phyloP scores from a whole-genome alignment of 1,139 yeast species.

The Kodamaea sp. region DNA sequence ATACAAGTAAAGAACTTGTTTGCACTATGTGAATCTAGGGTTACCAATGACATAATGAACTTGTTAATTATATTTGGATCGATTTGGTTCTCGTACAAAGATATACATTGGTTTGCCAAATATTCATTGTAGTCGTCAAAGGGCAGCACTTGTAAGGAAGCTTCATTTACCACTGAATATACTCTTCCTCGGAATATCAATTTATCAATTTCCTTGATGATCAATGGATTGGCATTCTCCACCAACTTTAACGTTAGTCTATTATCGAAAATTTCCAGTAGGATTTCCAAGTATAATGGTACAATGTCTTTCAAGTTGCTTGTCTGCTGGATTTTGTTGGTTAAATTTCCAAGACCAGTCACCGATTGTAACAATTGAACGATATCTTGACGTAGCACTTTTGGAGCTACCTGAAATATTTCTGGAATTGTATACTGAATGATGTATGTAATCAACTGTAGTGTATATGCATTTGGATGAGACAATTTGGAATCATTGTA shows the following conservation, averaged over 20 bases:
- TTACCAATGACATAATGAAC: constrained; percentile 24
- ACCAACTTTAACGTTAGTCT: constrained; percentile 17
- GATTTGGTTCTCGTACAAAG: constrained; percentile 9
- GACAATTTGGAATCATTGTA: background rate
- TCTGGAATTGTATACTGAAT: constrained; percentile 34
- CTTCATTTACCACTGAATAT: constrained; percentile 27
- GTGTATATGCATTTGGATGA: constrained; percentile 1
- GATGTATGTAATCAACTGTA: constrained; percentile 20
- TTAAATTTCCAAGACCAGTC: constrained; percentile 30
- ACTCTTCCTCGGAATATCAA: constrained; percentile 34
- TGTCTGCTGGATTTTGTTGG: constrained; percentile 16
- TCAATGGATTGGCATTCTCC: constrained; percentile 8
- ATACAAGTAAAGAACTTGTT: constrained; percentile 22
- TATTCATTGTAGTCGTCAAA: constrained; percentile 22
- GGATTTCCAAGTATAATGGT: constrained; percentile 9
- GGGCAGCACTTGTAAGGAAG: constrained; percentile 10
- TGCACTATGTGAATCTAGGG: constrained; percentile 19
- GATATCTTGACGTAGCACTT: constrained; percentile 10
- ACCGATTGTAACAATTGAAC: constrained; percentile 19
- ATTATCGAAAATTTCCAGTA: constrained; percentile 18
- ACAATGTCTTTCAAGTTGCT: constrained; percentile 3
- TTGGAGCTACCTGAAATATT: constrained; percentile 18
- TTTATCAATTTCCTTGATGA: constrained; percentile 34
- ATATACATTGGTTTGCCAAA: constrained; percentile 17
- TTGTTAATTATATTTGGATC: constrained; percentile 15